These are phyloP conservation scores for Beauveria pseudobassiana DNA, from an alignment of 2,329 filamentous ascomycete genomes.

Conservation along the genomic window DNA sequence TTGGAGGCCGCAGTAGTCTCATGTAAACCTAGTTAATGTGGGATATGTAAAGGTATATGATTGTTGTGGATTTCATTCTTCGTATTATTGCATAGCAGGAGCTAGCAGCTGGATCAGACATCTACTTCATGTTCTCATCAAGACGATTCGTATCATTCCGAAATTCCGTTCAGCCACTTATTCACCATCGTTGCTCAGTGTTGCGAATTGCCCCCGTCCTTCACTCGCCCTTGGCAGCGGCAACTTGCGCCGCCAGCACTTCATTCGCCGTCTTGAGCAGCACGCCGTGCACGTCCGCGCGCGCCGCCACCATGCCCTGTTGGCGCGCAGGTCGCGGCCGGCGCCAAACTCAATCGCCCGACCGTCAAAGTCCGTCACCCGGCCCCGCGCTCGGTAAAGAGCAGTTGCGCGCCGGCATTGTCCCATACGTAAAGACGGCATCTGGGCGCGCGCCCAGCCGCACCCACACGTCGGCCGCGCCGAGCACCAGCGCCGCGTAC, in stretches of 20 bases:
- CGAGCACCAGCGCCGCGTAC: conserved; percentile 30
- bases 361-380: conserved; percentile 41
- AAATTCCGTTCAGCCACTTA: background rate
- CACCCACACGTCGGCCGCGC: conserved; percentile 28
- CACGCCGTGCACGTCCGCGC: conserved; percentile 31
- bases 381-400: conserved; percentile 49
- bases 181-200: background rate
- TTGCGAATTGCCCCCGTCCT: too few species aligned
- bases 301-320: conserved; percentile 36
- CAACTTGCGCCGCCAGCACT: conserved; percentile 15
- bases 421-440: conserved; percentile 36
- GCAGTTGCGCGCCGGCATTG: conserved; percentile 50
- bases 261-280: conserved; percentile 28
- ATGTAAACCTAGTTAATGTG: conserved; percentile 51
- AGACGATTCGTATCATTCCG: background rate
- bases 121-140: background rate
- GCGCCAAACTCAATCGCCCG: conserved; percentile 27
- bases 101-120: background rate
- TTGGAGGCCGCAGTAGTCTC: conserved; percentile 85
- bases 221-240: background rate
- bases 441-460: conserved; percentile 20
- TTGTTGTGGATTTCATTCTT: background rate
- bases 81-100: background rate
- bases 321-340: conserved; percentile 25
- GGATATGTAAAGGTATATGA: background rate